These are phyloP conservation scores for Komagataella populi DNA, from an alignment of 805 yeast species.

Conservation along the genomic window DNA sequence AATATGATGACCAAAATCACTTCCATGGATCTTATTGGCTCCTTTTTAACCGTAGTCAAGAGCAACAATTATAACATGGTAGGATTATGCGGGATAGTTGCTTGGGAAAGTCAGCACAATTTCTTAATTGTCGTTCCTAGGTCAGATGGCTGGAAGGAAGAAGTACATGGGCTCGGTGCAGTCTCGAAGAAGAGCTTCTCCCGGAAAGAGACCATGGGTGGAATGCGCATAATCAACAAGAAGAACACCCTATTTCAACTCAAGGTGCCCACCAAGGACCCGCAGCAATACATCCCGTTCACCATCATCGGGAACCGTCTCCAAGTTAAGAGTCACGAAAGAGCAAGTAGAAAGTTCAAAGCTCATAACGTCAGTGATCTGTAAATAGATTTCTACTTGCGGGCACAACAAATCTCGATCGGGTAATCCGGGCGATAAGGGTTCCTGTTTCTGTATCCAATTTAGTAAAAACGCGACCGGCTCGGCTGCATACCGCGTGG, in stretches of 20 bases:
- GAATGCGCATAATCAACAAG: constrained; percentile 54
- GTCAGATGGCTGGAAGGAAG: constrained; percentile 21
- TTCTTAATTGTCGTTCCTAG: constrained; percentile 48
- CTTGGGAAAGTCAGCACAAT: constrained; percentile 72
- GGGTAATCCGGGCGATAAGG: not conserved
- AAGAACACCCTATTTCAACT: constrained; percentile 50
- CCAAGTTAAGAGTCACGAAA: constrained; percentile 59
- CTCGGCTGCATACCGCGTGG: not conserved
- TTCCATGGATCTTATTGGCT: constrained; percentile 73
- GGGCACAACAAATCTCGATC: not conserved
- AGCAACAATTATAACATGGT: constrained; percentile 42
- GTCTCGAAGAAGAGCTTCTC: not conserved
- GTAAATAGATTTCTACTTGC: not conserved
- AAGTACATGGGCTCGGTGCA: constrained; percentile 7
- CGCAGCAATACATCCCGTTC: constrained; percentile 34
- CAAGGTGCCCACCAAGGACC: constrained; percentile 20
- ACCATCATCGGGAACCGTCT: constrained; percentile 71
- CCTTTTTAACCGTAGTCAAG: constrained; percentile 43
- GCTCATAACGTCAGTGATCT: constrained; percentile 42
- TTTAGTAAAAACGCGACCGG: not conserved
- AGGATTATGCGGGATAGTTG: constrained; percentile 61
- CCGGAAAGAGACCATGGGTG: constrained; percentile 32
- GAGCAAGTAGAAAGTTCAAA: constrained; percentile 79
- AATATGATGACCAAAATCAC: constrained; percentile 43
- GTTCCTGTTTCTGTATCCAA: not conserved